Evolutionary conservation across 805 yeast genomes (phyloP), one percentile per base, ranked within the genome.

Genomic region (Wickerhamiella allomyrinae): DNA sequence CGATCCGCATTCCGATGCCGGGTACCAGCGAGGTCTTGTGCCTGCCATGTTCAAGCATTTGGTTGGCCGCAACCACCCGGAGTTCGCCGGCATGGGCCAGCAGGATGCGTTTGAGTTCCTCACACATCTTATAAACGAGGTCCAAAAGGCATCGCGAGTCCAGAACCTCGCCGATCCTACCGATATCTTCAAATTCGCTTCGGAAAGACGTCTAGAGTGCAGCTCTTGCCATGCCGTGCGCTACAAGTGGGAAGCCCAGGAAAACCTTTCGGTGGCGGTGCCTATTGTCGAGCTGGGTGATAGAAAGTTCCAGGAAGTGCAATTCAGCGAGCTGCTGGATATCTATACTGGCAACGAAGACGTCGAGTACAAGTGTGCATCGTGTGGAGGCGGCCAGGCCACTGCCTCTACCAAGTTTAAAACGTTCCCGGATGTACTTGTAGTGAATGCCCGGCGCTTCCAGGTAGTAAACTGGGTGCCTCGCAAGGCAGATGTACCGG

Each of bases 91-190:
- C 0, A 82, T 78, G 69, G 74, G 77, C 51, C 99, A 91, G 57
- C 98, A 91, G 59, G 99, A 91, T 64, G 91, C 97, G 0, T 81
- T 77, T 65, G 98, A 91, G 58, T 91, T 86, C 56, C 71, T 86
- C 60, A 61, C 74, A 5, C 80, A 76, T 56, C 59, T 89, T 7
- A 54, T 77, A 22, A 80, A 78, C 43, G 70, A 73, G 47, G 58
- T 86, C 21, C 87, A 52, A 2, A 43, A 46, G 24, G 49, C 50
- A 8, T 46, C 51, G 14, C 43, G 41, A 20, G 43, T 40, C 10
- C 45, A 44, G 34, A 39, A 43, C 8, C 20, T 27, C 10, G 49
- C 48, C 0, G 63, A 64, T 21, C 76, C 84, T 3, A 71, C 74
- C 44, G 68, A 70, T 40, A 50, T 68, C 13, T 76, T 89, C 54